Base-by-base conservation (phyloP, 371 early-diverging fungal genomes). In the Choanephora cucurbitarum region DNA sequence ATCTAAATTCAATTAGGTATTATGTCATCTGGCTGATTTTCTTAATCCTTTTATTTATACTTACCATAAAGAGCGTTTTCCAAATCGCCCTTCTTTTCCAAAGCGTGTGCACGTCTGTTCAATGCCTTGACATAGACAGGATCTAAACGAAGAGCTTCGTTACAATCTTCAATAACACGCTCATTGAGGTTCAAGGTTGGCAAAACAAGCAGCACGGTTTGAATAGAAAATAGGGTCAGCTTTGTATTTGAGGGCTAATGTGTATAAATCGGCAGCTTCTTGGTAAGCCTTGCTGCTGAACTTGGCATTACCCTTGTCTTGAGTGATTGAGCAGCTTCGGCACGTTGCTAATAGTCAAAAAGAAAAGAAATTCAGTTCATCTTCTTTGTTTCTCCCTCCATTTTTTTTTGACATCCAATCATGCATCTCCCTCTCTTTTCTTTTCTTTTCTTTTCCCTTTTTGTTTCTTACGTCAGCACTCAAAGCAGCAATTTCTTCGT, bases 131-230 rank as follows among this genome's bases (percentile, higher is more conserved):
- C 83, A 55, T 90, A 94, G 14, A 79, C 78, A 17, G 91, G 87
- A 55, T 91, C 90, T 23, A 86, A 75, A 52, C 83, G 77, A 19
- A 95, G 72, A 3, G 94, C 94, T 55, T 66, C 67, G 37, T 75
- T 81, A 65, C 88, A 84, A 66, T 89, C 90, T 39, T 81, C 82
- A 61, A 90, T 85, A 31, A 90, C 93, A 42, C 85, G 78, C 14
- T 85, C 87, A 55, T 87, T 80, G 53, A 88, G 64, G 33, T 85
- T 86, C 44, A 87, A n/a, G 67, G 54, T 89, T 85, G 5, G 88
- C 84, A 62, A 87, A 90, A 72, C 94, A 95, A 13, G 95, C 98
- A 13, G 97, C 97, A 43, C 98, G 89, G 83, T 98, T 98, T 60
- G 93, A 88, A 75, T 82, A 97, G 60, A 86, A 97, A 44, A 98